A percentile compares a stretch with the other conserved stretches of the same genome.
phyloP scores from a whole-genome alignment of 768 basidiomycete species.

The Suillus occidentalis region DNA sequence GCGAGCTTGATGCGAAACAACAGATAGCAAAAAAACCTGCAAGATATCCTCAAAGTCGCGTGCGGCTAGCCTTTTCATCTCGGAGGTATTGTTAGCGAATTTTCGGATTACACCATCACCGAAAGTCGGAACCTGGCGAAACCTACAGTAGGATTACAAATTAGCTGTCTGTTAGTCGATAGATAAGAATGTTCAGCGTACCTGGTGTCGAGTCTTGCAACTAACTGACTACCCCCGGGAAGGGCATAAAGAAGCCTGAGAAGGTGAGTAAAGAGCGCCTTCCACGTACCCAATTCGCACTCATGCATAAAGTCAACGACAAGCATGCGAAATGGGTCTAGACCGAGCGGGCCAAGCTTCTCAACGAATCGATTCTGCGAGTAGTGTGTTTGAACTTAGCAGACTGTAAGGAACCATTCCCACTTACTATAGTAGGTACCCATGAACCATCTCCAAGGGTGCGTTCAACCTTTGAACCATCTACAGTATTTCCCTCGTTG shows the following conservation, averaged over 20 bases:
- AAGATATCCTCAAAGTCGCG: no score
- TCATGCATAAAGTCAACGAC: conserved; percentile 39
- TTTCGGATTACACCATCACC: not conserved
- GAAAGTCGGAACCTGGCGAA: not conserved
- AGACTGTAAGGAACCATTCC: no score
- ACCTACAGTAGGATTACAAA: not conserved
- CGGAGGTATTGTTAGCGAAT: no score
- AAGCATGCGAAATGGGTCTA: conserved; percentile 27
- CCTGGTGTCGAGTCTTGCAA: not conserved
- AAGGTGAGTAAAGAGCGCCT: conserved; percentile 6
- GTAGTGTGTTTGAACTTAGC: no score
- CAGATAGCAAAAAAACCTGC: no score
- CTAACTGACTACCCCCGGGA: not conserved
- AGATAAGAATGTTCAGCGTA: conserved; percentile 9
- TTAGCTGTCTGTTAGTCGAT: not conserved
- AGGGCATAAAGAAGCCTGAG: conserved; percentile 25
- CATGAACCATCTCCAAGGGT: no score
- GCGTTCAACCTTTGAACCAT: no score
- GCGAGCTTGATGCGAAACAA: no score
- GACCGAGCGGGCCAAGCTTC: conserved; percentile 13
- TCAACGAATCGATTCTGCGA: conserved; percentile 33
- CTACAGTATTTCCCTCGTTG: no score
- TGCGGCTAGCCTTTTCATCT: no score
- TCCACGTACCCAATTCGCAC: conserved; percentile 40
- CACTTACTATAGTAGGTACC: no score